A percentile compares a stretch with the other conserved stretches of the same genome.
These are phyloP conservation scores for Andrographis paniculata DNA, from an alignment of 305 asterid genomes.

Conservation along the genomic window DNA sequence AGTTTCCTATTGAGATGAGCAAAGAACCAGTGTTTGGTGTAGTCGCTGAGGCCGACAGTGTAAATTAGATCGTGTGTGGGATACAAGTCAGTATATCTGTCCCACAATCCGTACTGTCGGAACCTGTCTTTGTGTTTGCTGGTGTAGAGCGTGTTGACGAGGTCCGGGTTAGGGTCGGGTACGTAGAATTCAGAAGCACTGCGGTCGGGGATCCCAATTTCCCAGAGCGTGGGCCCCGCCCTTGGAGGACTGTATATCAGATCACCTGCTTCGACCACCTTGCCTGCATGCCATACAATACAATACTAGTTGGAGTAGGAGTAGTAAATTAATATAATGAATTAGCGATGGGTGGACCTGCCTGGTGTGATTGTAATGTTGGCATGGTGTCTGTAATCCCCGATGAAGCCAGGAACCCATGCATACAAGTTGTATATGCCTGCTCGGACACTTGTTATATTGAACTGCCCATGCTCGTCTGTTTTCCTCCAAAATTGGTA, in stretches of 20 bases:
- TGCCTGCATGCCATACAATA: too few relatives aligned
- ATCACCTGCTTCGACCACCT: constrained; percentile 18
- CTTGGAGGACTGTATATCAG: constrained; percentile 35
- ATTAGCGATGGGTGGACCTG: too few relatives aligned
- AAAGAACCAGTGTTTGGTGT: constrained; percentile 41
- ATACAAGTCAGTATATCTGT: constrained; percentile 29
- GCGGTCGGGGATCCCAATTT: too few relatives aligned
- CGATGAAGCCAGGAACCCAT: constrained; percentile 40
- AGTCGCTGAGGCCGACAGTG: constrained; percentile 30
- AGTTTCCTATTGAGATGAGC: constrained; percentile 54
- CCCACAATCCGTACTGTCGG: constrained; percentile 52
- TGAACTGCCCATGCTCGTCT: constrained; percentile 29
- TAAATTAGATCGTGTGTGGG: constrained; percentile 34
- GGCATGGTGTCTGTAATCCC: constrained; percentile 38
- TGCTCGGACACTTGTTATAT: constrained; percentile 29
- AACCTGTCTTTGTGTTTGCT: too few relatives aligned
- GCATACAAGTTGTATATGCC: constrained; percentile 56
- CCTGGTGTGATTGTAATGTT: constrained; percentile 29
- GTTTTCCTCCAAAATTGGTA: constrained; percentile 71
- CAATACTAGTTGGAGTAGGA: too few relatives aligned
- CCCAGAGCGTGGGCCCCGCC: too few relatives aligned
- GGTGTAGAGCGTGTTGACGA: too few relatives aligned
- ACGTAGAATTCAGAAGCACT: too few relatives aligned
- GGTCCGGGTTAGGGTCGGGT: too few relatives aligned
- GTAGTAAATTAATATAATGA: too few relatives aligned